Base-by-base conservation (phyloP, 306 rosid species). In the Dryas alaskensis region DNA sequence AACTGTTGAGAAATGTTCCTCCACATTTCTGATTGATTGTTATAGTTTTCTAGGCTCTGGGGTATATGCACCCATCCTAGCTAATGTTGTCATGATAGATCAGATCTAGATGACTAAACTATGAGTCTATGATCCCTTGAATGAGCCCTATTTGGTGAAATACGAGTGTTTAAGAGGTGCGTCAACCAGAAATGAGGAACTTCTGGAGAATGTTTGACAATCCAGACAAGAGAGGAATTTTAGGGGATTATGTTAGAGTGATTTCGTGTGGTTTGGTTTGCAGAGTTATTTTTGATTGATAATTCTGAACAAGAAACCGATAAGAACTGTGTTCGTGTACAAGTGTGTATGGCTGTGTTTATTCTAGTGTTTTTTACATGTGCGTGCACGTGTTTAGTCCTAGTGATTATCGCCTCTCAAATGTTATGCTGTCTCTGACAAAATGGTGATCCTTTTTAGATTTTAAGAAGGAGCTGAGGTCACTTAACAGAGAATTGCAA, bases 401-500 rank as follows among this genome's bases (percentile, higher is more conserved):
- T 22, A 22, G 22, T 14, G 14, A 52, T 73, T 53, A 78, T 25
- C 61, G 5, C 27, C 12, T 22, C 14, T n/a, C 4, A 67, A 65
- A 6, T 60, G 40, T 48, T 37, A 13, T 42, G 22, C 42, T 60
- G 22, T 22, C 11, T 72, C 76, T 70, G 59, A 78, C 70, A 8
- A 73, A 58, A 37, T 73, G 40, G 0, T 67, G 16, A 65, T 63
- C 58, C 63, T 80, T 37, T 66, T 10, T 72, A 91, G 98, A 93
- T 85, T 91, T 74, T 79, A 91, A 91, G 88, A 91, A 89, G 92
- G 97, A 89, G 81, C 76, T 93, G 85, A 91, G 94, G 78, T 78
- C 91, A 31, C 96, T 93, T 53, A 91, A 91, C 69, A 88, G 94
- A 79, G 97, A 93, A 61, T 79, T 93, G 80, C 96, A 79, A 81